Base-by-base conservation (phyloP, 2,329 filamentous ascomycete species). In the Pseudogymnoascus sp. region DNA sequence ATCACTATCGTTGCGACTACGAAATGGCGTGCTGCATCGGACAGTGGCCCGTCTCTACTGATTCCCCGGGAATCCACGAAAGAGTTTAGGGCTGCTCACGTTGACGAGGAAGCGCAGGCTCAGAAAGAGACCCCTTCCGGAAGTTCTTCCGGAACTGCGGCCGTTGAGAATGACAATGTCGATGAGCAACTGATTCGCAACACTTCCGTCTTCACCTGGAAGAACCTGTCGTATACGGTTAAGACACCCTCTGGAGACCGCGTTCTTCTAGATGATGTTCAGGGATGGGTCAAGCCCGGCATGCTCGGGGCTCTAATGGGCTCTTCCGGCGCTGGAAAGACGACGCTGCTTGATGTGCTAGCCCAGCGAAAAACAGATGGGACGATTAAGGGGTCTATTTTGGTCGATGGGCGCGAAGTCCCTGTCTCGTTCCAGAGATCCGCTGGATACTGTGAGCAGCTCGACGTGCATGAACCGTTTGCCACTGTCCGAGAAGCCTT, bases 321-420 rank as follows among this genome's bases (percentile, higher is more conserved):
- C 9, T 69, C 68, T 21, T 71, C 58, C 11, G 92, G 92, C 66
- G 91, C 92, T 17, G 91, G 92, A 62, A 96, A 96, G 74, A 96
- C 92, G 0, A 95, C 91, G 1, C 81, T 96, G 21, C 77, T 96
- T 36, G 90, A 96, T 74, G 89, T 89, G 37, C 79, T 96, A 66
- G 92, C 92, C 50, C 89, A 89, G 63, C 87, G 92, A 71, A 88
- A 89, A 72, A 92, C 89, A 0, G 93, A 93, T 84, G 92, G 92
- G 74, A 88, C 95, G 10, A 90, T 96, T 59, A 84, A 83, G 5
- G 92, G 92, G 59, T 88, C 93, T 66, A 93, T 96, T 85, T 74
- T 83, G 7, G 81, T 86, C 7, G 81, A 85, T 63, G 83, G 83
- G 21, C 81, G 79, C 24, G 86, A 84, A 24, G 84, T 90, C 33